Conservation (phyloP, 2,329 filamentous ascomycete genomes). For the Macrophomina pseudophaseolina region DNA sequence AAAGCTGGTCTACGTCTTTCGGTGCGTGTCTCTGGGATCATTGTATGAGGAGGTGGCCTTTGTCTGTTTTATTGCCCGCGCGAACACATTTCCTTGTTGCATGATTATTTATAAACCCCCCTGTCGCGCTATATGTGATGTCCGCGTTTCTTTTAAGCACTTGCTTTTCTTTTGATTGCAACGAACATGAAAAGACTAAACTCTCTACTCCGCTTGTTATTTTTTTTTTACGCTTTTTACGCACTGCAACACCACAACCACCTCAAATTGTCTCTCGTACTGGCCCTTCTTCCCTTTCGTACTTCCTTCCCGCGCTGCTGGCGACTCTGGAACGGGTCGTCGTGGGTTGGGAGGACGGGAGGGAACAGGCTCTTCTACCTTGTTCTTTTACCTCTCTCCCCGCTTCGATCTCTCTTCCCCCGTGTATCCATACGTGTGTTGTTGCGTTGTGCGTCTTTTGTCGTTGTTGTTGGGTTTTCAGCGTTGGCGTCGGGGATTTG, state of each 20-base stretch:
- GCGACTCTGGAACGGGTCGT: conserved; percentile 1
- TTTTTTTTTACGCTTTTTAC: background rate
- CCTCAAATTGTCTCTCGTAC: background rate
- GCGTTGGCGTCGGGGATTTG: conserved; percentile 11
- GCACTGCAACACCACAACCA: conserved; percentile 5
- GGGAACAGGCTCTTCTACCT: background rate
- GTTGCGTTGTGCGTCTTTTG: background rate
- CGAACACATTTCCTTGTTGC: background rate
- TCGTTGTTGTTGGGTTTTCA: conserved; percentile 2
- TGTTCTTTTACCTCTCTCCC: background rate
- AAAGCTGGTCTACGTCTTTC: background rate
- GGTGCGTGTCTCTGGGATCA: background rate
- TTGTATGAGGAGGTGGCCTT: background rate
- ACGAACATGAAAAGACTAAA: conserved; percentile 21
- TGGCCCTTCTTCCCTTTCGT: background rate
- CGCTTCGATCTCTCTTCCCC: background rate
- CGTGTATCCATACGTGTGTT: conserved; percentile 20
- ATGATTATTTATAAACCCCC: background rate
- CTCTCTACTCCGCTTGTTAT: conserved; percentile 10
- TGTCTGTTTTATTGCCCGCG: background rate
- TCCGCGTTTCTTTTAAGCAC: background rate
- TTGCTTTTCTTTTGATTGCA: background rate
- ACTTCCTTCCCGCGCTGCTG: background rate
- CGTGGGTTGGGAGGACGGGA: background rate
- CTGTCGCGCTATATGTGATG: conserved; percentile 8